phyloP scores from a whole-genome alignment of 2,329 filamentous ascomycete genomes.

The Volutella citrinella region DNA sequence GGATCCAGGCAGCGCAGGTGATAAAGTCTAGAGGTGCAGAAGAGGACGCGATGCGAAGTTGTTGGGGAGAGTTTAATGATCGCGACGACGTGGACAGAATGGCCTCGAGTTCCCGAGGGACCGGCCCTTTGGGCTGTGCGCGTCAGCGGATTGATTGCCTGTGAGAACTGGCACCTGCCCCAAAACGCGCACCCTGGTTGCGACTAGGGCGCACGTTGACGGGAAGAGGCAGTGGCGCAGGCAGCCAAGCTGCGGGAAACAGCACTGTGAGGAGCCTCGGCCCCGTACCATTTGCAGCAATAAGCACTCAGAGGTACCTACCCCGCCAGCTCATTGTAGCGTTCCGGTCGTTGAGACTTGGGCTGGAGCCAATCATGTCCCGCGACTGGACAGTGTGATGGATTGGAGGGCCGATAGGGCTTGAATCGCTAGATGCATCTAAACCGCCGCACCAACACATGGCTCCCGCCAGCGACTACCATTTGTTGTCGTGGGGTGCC shows the following conservation, averaged over 20 bases:
- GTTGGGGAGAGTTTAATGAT: too few species aligned
- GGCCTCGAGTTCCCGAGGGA: conserved; percentile 12
- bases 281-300: conserved; percentile 10
- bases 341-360: neutral
- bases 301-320: conserved; percentile 2
- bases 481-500: too few species aligned
- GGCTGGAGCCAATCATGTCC: conserved; percentile 24
- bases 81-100: conserved; percentile 5
- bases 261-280: too few species aligned
- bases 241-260: too few species aligned
- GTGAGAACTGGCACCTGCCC: conserved; percentile 10
- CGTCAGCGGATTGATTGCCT: conserved; percentile 18
- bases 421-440: conserved; percentile 9
- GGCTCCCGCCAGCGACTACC: conserved; percentile 11
- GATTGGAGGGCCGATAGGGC: conserved; percentile 18
- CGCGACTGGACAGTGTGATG: conserved; percentile 25
- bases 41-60: conserved; percentile 9
- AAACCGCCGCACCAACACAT: conserved; percentile 17
- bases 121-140: conserved; percentile 19
- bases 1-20: too few species aligned
- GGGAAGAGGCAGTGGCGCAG: too few species aligned
- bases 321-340: neutral
- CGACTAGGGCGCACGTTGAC: too few species aligned
- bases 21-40: conserved; percentile 1
- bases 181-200: conserved; percentile 9